Base-by-base conservation (phyloP, 192 early-diverging fungal species). In the Fimicolochytrium jonesii region DNA sequence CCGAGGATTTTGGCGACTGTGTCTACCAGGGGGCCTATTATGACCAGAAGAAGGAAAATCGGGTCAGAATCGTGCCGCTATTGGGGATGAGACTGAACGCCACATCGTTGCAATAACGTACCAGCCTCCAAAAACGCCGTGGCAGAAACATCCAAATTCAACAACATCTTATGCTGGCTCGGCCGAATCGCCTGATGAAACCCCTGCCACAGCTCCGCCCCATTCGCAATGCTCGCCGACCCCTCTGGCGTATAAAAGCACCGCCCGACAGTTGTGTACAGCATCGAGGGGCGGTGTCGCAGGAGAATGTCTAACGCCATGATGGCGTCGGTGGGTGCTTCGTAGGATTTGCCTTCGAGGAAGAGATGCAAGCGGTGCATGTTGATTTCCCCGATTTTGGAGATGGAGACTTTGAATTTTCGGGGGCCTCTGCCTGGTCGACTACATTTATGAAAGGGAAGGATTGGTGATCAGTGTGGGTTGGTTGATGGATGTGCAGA, bases 131-230 rank as follows among this genome's bases (percentile, higher is more conserved):
- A 72, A 50, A 84, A 84, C 0, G 82, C 78, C 4, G 82, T 82
- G 2, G 82, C 82, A 22, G 82, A 84, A 0, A 84, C 80, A 53
- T 84, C 82, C 55, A 84, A 52, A 52, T 84, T 84, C 53, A 84
- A 65, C 28, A 84, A 53, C 65, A 84, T 66, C 52, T 73, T 74
- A 69, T 90, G 85, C 22, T 64, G 47, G 11, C 88, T 77, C 3
- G 93, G 92, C 11, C 90, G 81, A 31, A 93, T 81, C n/a, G 87
- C 88, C 51, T 94, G 92, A 58, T 92, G 94, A 66, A 90, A 92
- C 9, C 95, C 95, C 64, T 87, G 86, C 94, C 94, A 94, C 10
- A 93, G 84, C 77, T 94, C 90, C 23, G 87, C 80, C 22, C 94
- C 92, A 44, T 92, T 88, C 6, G 81, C 75, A 39, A 84, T 77